Evolutionary conservation across 2,329 filamentous ascomycete genomes (phyloP), one percentile per base, ranked within the genome.

Genomic region (Xylaria arbuscula): DNA sequence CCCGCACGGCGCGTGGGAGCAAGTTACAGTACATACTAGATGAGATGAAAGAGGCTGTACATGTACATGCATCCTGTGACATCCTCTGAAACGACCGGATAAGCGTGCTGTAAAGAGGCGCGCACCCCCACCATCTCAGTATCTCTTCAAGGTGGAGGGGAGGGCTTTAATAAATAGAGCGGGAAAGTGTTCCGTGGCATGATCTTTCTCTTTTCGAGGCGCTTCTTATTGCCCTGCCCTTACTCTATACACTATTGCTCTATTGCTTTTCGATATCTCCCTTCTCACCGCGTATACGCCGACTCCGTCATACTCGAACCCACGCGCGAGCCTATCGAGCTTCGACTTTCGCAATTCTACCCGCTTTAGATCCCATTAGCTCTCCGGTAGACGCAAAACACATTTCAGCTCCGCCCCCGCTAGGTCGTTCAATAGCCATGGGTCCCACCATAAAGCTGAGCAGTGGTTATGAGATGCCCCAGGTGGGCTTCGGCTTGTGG

Each of bases 401-500:
- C 51, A 58, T 10, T 24, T 54, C 11, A 61, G 45, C 55, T 17
- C 48, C n/a, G 6, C 45, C 40, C 62, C 28, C 28, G 28, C 28
- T 5, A 15, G 40, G 40, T 13, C 40, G 57, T 58, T 50, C 48
- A 3, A 28, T 19, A 5, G 72, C 59, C 53, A 76, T 76, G 73
- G 68, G 61, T 76, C 79, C 83, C 64, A 87, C 81, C 68, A 83
- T 90, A 79, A 90, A 89, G 82, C 86, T 91, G 70, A 90, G 83
- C 81, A 89, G 84, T 80, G 88, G 89, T 81, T 78, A 87, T 75
- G 84, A 91, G 75, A 93, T 93, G 91, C 91, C 90, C 77, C 87
- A 90, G 79, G 90, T 93, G 72, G 91, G 91, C 80, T 92, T 92
- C 78, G 91, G 91, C 68, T 87, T 95, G 73, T 96, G 93, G 93